phyloP scores from a whole-genome alignment of 108 stramenopile genomes.

The Cyclotella cryptica region DNA sequence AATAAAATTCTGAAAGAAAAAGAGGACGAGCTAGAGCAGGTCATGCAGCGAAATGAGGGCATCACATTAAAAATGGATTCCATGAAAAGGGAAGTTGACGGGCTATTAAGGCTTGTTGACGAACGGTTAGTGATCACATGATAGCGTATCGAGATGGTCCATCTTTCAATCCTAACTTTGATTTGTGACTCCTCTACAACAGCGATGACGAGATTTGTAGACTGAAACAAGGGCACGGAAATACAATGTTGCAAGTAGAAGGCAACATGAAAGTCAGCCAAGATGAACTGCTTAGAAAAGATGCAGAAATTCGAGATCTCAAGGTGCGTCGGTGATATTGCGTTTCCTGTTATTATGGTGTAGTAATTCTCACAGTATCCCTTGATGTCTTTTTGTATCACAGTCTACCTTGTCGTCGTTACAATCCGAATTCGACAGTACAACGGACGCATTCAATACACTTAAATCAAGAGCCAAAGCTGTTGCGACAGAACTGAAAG shows the following conservation, averaged over 20 bases:
- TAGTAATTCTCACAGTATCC: background rate
- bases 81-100: slow-evolving; percentile 68
- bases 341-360: background rate
- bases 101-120: slow-evolving; percentile 62
- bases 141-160: background rate
- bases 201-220: slow-evolving; percentile 55
- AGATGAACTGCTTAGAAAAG: slow-evolving; percentile 48
- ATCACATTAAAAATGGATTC: slow-evolving; percentile 58
- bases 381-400: background rate
- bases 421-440: slow-evolving; percentile 54
- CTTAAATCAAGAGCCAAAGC: slow-evolving; percentile 77
- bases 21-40: slow-evolving; percentile 47
- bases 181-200: background rate
- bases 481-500: slow-evolving; percentile 85
- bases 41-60: slow-evolving; percentile 54
- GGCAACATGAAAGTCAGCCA: slow-evolving; percentile 40
- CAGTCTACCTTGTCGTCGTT: slow-evolving; percentile 62
- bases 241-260: slow-evolving; percentile 49
- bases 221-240: slow-evolving; percentile 50
- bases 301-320: slow-evolving; percentile 42
- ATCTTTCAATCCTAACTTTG: background rate
- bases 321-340: slow-evolving; percentile 41
- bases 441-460: slow-evolving; percentile 67
- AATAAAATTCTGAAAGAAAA: slow-evolving; percentile 37
- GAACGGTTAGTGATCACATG: slow-evolving; percentile 40